Percentiles rank a stretch among this genome's conserved stretches.
phyloP scores from a whole-genome alignment of 2,329 filamentous ascomycete species.

The Alternaria burnsii region DNA sequence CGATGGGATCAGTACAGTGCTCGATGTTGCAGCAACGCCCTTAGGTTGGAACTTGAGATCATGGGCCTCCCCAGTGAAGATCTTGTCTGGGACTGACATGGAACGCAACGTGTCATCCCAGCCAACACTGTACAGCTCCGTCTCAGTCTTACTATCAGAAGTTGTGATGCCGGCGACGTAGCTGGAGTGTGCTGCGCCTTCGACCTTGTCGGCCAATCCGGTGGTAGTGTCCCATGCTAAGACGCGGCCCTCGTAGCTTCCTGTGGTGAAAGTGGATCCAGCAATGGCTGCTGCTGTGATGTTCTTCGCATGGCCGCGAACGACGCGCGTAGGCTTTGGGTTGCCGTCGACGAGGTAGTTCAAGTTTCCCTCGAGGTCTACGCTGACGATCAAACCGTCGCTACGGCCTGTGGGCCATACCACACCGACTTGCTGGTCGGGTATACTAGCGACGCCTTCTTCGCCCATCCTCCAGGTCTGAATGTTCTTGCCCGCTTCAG shows the following conservation, averaged over 20 bases:
- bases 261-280: constrained; percentile 78
- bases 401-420: constrained; percentile 84
- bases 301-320: constrained; percentile 90
- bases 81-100: constrained; percentile 76
- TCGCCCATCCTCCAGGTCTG: constrained; percentile 88
- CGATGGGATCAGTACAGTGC: constrained; percentile 61
- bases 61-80: constrained; percentile 73
- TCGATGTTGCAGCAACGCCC: constrained; percentile 68
- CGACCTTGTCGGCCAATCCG: constrained; percentile 74
- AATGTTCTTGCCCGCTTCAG: constrained; percentile 76
- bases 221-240: constrained; percentile 81
- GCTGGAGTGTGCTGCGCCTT: constrained; percentile 84
- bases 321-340: constrained; percentile 71
- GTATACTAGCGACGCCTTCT: constrained; percentile 74
- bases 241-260: constrained; percentile 89
- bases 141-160: constrained; percentile 41
- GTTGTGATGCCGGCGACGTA: constrained; percentile 81
- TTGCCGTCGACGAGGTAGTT: constrained; percentile 84
- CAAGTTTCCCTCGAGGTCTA: constrained; percentile 87
- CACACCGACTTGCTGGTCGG: constrained; percentile 92
- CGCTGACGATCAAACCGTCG: constrained; percentile 88
- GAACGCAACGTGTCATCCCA: constrained; percentile 93
- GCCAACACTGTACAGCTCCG: constrained; percentile 79
- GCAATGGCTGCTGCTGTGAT: constrained; percentile 78
- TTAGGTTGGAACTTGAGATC: constrained; percentile 84